Base-by-base conservation (phyloP, 192 early-diverging fungal genomes). In the Coemansia umbellata region DNA sequence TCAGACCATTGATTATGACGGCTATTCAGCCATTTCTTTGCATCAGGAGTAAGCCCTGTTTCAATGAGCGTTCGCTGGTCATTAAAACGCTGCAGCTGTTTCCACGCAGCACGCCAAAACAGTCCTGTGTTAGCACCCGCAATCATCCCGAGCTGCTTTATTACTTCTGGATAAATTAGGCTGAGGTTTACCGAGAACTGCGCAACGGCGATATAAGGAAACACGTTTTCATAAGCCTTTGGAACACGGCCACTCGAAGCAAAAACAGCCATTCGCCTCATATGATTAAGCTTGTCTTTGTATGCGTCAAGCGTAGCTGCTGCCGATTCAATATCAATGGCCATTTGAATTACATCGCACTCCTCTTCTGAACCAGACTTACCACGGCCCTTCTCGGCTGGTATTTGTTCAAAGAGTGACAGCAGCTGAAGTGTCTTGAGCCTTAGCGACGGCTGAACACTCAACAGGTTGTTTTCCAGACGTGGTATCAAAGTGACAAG, bases 121-220 rank as follows among this genome's bases (percentile, higher is more conserved):
- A 81, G 59, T 3, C 78, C 69, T 4, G 76, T 64, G 39, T 85
- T 50, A 15, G 78, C 49, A 15, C 67, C 66, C 1, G 86, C 74
- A 18, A 85, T 63, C 23, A 73, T 69, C 6, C 66, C 65, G 37
- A 92, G 58, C 24, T 81, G 63, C 33, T 76, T 78, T 14, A 76
- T 84, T 11, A 81, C 85, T 53, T 94, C 90, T 8, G 86, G 60
- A 91, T 92, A 95, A 14, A 97, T 55, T 5, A 88, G 84, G 23
- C 82, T 83, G 41, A 97, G 90, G 60, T 92, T 91, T 31, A 89
- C 81, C 10, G 86, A 85, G 28, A 93, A 79, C 31, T 89, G 70
- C 14, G 82, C 82, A 18, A 64, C 13, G 45, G 95, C 66, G 50
- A 83, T 63, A 24, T 85, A 78, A 35, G 82, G 82, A 45, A 85